These are phyloP conservation scores for Suhomyces prunicola DNA, from an alignment of 805 yeast species.

Conservation along the genomic window DNA sequence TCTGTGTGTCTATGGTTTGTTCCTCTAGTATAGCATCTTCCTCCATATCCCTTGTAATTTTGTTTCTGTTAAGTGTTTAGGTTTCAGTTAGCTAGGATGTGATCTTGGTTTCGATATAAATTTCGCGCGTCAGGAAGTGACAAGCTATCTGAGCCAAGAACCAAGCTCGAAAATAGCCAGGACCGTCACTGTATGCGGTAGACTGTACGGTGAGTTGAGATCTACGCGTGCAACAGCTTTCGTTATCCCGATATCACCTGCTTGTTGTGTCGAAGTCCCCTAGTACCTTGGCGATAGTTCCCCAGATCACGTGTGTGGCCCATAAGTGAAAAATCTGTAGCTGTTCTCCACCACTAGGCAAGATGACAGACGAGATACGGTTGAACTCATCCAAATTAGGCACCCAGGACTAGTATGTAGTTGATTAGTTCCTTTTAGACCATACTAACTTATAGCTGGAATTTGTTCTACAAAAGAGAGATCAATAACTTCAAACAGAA, in stretches of 20 bases:
- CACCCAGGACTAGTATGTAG: constrained; percentile 68
- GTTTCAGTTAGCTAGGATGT: too few relatives aligned
- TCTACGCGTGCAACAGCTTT: not conserved
- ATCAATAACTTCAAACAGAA: constrained; percentile 67
- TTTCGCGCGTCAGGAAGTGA: not conserved
- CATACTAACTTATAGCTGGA: constrained; percentile 57
- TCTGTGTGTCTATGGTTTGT: constrained; percentile 23
- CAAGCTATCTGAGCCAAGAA: too few relatives aligned
- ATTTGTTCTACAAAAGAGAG: constrained; percentile 76
- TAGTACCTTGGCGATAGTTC: not conserved
- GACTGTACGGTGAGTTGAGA: not conserved
- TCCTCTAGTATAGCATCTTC: constrained; percentile 3
- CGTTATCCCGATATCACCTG: not conserved
- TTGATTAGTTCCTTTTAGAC: not conserved
- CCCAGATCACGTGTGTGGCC: not conserved
- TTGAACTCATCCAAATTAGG: constrained; percentile 81
- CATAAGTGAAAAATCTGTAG: not conserved
- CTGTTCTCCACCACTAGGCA: not conserved
- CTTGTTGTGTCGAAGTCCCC: not conserved
- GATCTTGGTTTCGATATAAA: not conserved
- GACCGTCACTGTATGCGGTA: too few relatives aligned
- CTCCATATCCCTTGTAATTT: not conserved
- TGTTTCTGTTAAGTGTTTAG: not conserved
- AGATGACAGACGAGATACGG: constrained; percentile 28
- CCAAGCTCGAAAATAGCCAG: too few relatives aligned